These are phyloP conservation scores for Suillus hirtellus DNA, from an alignment of 768 basidiomycete species.

Conservation along the genomic window DNA sequence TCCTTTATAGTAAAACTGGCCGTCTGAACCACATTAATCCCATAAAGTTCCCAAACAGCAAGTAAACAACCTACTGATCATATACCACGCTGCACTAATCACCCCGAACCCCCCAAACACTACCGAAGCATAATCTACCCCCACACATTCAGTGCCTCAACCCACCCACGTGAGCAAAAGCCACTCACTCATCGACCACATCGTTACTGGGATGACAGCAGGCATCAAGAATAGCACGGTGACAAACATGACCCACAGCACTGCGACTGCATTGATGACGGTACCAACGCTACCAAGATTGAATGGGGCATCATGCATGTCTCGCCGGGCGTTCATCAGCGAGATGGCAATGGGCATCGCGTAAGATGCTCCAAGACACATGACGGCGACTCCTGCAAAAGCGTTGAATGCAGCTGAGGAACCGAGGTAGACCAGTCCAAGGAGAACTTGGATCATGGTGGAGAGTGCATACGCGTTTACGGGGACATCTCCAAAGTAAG, in stretches of 20 bases:
- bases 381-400: constrained; percentile 66
- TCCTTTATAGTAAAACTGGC: constrained; percentile 43
- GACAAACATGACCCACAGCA: constrained; percentile 62
- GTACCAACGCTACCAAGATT: constrained; percentile 46
- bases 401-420: constrained; percentile 66
- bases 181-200: constrained; percentile 47
- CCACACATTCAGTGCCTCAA: not conserved
- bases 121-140: constrained; percentile 63
- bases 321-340: constrained; percentile 43
- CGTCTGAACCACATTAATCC: constrained; percentile 32
- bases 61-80: constrained; percentile 44
- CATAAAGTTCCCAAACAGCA: not conserved
- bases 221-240: constrained; percentile 73
- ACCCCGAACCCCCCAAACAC: constrained; percentile 64
- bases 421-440: constrained; percentile 65
- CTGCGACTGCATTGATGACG: constrained; percentile 49
- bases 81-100: constrained; percentile 62
- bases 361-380: constrained; percentile 65
- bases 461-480: constrained; percentile 62
- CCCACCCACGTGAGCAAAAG: not conserved
- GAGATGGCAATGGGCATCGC: constrained; percentile 61
- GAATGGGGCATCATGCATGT: constrained; percentile 52
- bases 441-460: constrained; percentile 54
- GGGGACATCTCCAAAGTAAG: constrained; percentile 47
- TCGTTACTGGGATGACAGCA: constrained; percentile 55